Evolutionary conservation across 306 rosid genomes (phyloP), one percentile per base, ranked within the genome.

Genomic region (Trifolium subterraneum): DNA sequence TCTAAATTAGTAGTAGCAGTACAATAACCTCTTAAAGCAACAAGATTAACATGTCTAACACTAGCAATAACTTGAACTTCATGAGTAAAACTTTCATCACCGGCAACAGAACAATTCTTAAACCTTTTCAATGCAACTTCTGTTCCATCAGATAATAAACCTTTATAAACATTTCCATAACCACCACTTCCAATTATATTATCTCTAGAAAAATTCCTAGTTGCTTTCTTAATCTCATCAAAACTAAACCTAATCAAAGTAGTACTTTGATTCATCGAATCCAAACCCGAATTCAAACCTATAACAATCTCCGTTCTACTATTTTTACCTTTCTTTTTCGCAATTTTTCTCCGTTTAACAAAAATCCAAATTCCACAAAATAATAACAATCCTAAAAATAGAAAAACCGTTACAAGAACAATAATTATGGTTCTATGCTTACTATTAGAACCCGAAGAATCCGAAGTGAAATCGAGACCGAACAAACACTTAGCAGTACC

Each of bases 31-130:
- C 96, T 79, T 27, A 94, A 47, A 27, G 95, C 89, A 62, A 94
- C 96, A 41, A 94, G 97, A 20, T 92, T 94, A 6, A 94, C 93
- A 76, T 94, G 99, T 70, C 97, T 79, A 16, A 94, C 95, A 16
- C 99, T 92, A 0, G 99, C 97, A 73, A 94, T 94, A 54, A 94
- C 99, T 80, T 88, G 88, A 11, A 92, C 99, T 44, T 94, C 99
- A 12, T 94, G 99, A 20, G 88, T 78, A 48, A 94, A 94, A 67
- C 72, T 88, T 1, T 86, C 82, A 74, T 94, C 97, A 3, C 99
- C 99, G 0, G 95, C 82, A 52, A 93, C 88, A 0, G 97, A 91
- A 71, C 99, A 94, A 39, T 94, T 94, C 96, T 94, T 94, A 50
- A 94, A 94, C 85, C 99, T 85, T 79, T 94, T 94, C 70, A 94